Evolutionary conservation across 2,329 filamentous ascomycete species (phyloP).

Genomic region (Exutisphaerella laricina): DNA sequence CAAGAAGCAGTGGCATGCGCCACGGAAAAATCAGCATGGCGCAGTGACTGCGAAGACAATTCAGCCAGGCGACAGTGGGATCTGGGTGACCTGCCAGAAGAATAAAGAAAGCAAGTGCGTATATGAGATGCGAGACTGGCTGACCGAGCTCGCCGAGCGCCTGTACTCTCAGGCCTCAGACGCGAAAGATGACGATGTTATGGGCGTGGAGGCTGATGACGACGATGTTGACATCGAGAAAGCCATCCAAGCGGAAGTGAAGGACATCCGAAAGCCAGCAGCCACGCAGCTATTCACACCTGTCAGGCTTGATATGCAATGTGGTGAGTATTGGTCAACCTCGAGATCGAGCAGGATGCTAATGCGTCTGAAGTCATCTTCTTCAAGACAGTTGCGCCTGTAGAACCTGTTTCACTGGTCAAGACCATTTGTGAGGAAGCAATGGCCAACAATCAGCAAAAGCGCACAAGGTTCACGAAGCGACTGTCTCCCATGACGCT

Average conservation of each 20-base stretch:
- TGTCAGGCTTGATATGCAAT: slow-evolving; percentile 52
- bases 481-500: slow-evolving; percentile 55
- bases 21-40: slow-evolving; percentile 30
- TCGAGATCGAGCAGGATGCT: slow-evolving; percentile 2
- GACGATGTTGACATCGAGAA: slow-evolving; percentile 60
- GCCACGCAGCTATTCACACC: slow-evolving; percentile 48
- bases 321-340: slow-evolving; percentile 38
- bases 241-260: slow-evolving; percentile 67
- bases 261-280: slow-evolving; percentile 51
- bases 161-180: slow-evolving; percentile 40
- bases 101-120: slow-evolving; percentile 66
- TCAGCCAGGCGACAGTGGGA: slow-evolving; percentile 64
- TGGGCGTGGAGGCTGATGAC: slow-evolving; percentile 37
- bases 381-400: slow-evolving; percentile 51
- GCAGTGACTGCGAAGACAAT: slow-evolving; percentile 37
- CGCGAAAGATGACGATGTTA: slow-evolving; percentile 31
- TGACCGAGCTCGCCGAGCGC: slow-evolving; percentile 61
- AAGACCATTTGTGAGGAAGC: slow-evolving; percentile 55
- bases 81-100: slow-evolving; percentile 73
- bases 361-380: slow-evolving; percentile 45
- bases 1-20: slow-evolving; percentile 43
- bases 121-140: slow-evolving; percentile 59
- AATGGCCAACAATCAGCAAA: slow-evolving; percentile 44
- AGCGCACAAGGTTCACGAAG: slow-evolving; percentile 54
- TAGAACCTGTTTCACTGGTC: slow-evolving; percentile 57